A percentile compares a stretch with the other conserved stretches of the same genome.
phyloP scores from a whole-genome alignment of 306 rosid species.

The Malus sylvestris region DNA sequence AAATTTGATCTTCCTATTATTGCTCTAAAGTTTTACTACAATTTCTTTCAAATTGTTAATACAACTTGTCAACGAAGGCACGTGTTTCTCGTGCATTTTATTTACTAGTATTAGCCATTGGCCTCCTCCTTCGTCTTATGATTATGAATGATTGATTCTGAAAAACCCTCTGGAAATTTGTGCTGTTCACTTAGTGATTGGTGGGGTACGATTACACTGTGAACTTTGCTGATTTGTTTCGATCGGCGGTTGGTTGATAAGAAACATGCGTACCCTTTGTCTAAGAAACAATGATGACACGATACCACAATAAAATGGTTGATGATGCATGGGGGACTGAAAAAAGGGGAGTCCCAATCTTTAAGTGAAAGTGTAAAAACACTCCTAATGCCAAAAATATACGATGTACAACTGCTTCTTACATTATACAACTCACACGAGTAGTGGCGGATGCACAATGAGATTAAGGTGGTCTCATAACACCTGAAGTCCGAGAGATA shows the following conservation, averaged over 20 bases:
- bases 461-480: too few species aligned
- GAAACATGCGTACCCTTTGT: neutral
- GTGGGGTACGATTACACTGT: neutral
- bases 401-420: neutral
- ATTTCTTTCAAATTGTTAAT: neutral
- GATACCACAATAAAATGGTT: neutral
- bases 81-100: slow-evolving; percentile 1
- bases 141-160: neutral
- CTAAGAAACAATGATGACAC: neutral
- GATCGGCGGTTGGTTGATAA: neutral
- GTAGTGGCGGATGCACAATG: too few species aligned
- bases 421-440: too few species aligned
- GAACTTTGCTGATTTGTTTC: neutral
- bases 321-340: neutral
- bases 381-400: neutral
- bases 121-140: neutral
- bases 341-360: neutral
- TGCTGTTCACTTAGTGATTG: neutral
- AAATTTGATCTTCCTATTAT: too few species aligned
- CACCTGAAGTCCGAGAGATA: rapidly evolving
- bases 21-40: neutral
- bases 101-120: neutral
- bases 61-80: neutral
- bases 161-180: neutral
- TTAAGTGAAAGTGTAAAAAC: neutral